Base-by-base conservation (phyloP, 345 rosid species). In the Lagerstroemia speciosa region DNA sequence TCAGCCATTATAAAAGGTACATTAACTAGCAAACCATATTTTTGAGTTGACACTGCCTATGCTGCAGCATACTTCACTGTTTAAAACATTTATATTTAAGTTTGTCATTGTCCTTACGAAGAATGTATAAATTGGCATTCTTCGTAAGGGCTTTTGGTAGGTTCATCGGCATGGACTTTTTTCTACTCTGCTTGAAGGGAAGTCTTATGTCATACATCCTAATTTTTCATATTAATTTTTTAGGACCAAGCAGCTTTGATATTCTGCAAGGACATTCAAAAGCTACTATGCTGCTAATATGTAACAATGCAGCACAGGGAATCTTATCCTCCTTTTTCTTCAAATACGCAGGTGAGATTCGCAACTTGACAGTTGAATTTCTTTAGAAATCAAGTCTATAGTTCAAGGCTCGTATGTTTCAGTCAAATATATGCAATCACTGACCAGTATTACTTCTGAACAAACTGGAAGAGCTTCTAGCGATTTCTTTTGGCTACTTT, bases 241-340 rank as follows among this genome's bases (percentile, higher is more conserved):
- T 53, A 93, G 98, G 96, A 79, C 97, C 98, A 34, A 78, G 65
- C 69, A 93, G 85, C 82, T 82, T 91, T 76, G 94, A 93, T 76
- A 93, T 93, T 68, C 83, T 93, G 67, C 87, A 86, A 72, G 98
- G 97, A 30, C 98, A 90, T 80, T 90, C 98, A 31, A 89, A 74
- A 79, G 98, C 97, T 71, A 93, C 98, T 64, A 86, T 93, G 88
- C 87, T 93, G 78, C 84, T 93, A 69, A 89, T 90, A 79, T 74
- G 81, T 74, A 93, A 87, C 79, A 93, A 93, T 74, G 98, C 98
- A 24, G 97, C 97, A 41, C 97, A 93, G 72, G 98, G 98, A 77
- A 91, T 93, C 69, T 72, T 93, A 71, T 93, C 98, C 31, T 93
- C 94, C 16, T 93, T 93, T 79, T 93, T 93, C 86, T 91, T 90